Percentiles rank a stretch among this genome's conserved stretches.
phyloP scores from a whole-genome alignment of 495 filamentous ascomycete species.

The Copromyces sp. region DNA sequence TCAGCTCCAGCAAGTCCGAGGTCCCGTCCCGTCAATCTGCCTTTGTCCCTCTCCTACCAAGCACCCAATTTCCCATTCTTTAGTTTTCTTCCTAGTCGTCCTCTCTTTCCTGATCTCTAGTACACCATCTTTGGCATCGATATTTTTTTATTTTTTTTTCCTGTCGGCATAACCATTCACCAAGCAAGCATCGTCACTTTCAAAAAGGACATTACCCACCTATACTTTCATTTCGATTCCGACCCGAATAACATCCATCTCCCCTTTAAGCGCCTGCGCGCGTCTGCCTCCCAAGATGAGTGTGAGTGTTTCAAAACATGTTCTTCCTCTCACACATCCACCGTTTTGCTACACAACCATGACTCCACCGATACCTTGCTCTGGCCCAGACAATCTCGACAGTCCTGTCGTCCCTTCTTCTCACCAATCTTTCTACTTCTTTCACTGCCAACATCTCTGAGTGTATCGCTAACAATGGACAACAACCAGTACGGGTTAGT shows the following conservation, averaged over 20 bases:
- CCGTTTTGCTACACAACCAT: constrained; percentile 5
- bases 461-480: constrained; percentile 17
- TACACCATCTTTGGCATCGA: neutral
- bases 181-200: neutral
- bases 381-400: neutral
- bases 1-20: neutral
- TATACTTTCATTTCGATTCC: neutral
- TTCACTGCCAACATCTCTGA: neutral
- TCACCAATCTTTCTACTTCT: neutral
- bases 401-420: neutral
- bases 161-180: neutral
- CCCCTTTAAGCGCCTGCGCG: neutral
- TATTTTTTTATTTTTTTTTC: neutral
- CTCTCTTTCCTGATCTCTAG: neutral
- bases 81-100: neutral
- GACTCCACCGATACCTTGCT: constrained; percentile 2
- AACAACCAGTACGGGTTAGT: constrained; percentile 18
- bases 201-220: neutral
- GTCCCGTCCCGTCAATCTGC: neutral
- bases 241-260: neutral
- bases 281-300: constrained; percentile 28
- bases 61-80: neutral
- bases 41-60: neutral
- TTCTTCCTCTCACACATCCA: neutral
- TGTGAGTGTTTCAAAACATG: constrained; percentile 28